Conservation (phyloP, 805 yeast genomes). For the Ogataea haglerorum region DNA sequence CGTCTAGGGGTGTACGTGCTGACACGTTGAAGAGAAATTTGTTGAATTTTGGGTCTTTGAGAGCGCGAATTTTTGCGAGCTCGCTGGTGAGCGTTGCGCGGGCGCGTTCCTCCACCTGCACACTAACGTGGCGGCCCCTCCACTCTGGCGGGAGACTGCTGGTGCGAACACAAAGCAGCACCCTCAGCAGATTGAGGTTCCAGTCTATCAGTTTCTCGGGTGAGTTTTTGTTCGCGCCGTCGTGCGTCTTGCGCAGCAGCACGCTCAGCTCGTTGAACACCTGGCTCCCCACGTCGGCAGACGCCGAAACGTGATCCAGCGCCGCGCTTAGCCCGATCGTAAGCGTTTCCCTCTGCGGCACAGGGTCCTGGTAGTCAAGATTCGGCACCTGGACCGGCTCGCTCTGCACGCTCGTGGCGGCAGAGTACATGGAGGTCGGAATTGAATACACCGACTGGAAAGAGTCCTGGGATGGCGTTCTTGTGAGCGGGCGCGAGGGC, state of each 20-base stretch:
- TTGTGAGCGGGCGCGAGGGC: conserved; percentile 4
- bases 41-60: conserved; percentile 11
- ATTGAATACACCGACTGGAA: conserved; percentile 11
- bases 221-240: conserved; percentile 17
- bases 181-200: conserved; percentile 50
- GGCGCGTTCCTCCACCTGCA: conserved; percentile 16
- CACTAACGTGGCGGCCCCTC: conserved; percentile 14
- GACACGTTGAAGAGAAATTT: conserved; percentile 17
- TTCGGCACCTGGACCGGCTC: conserved; percentile 5
- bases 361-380: conserved; percentile 8
- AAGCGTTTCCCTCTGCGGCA: not conserved
- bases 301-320: conserved; percentile 18
- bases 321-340: conserved; percentile 13
- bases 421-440: conserved; percentile 7
- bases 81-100: conserved; percentile 22
- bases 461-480: conserved; percentile 13
- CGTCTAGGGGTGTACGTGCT: conserved; percentile 1
- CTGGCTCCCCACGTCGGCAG: conserved; percentile 22
- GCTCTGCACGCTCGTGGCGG: conserved; percentile 9
- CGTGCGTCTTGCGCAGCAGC: conserved; percentile 11
- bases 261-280: conserved; percentile 27
- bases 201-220: conserved; percentile 46
- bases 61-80: conserved; percentile 18
- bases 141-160: conserved; percentile 11
- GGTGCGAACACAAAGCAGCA: conserved; percentile 39